Percentiles rank a stretch among this genome's conserved stretches.
Evolutionary conservation across 495 filamentous ascomycete species (phyloP).

Genomic region (Neurospora cerealis): DNA sequence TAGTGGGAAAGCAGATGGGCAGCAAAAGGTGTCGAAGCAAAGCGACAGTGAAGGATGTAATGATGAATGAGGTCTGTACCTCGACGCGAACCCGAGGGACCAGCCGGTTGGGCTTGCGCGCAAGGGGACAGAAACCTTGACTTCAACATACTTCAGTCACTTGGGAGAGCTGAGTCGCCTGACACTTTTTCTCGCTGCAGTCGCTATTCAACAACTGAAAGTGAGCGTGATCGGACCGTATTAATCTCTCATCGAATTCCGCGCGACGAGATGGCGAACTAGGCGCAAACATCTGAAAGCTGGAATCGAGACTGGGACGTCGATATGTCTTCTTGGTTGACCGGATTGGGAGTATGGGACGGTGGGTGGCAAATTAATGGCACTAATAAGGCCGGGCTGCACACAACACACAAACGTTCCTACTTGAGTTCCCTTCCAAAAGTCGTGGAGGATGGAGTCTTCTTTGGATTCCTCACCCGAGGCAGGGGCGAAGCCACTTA

Average conservation of each 20-base stretch:
- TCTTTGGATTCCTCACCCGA: slow-evolving; percentile 19
- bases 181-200: not conserved
- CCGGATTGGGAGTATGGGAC: not conserved
- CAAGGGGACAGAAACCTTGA: not conserved
- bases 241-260: not conserved
- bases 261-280: not conserved
- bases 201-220: not conserved
- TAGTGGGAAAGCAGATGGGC: not conserved
- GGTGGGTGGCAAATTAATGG: not conserved
- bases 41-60: not conserved
- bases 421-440: not conserved
- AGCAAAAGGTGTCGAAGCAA: not conserved
- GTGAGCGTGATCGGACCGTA: not conserved
- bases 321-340: not conserved
- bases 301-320: not conserved
- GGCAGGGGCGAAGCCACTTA: slow-evolving; percentile 17
- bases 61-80: not conserved
- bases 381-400: not conserved
- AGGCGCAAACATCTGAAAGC: not conserved
- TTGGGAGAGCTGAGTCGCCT: not conserved
- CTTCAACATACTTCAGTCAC: not conserved
- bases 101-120: not conserved
- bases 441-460: slow-evolving; percentile 6
- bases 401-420: not conserved
- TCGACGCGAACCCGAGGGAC: not conserved